Evolutionary conservation across 2,329 filamentous ascomycete genomes (phyloP).

Genomic region (Zymoseptoria crescenta): DNA sequence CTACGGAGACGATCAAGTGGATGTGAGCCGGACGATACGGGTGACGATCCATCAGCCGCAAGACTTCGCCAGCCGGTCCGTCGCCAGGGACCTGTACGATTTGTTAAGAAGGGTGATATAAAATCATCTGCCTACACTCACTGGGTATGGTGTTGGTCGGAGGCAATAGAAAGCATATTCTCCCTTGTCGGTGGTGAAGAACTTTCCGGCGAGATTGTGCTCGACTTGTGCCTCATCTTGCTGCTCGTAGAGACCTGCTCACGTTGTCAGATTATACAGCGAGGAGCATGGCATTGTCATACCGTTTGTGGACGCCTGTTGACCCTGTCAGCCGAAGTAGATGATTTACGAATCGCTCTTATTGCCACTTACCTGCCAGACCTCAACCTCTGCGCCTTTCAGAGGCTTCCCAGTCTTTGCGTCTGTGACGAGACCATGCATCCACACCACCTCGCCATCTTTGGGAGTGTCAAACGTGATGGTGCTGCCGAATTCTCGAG

Average conservation of each 20-base stretch:
- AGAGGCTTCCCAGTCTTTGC: constrained; percentile 57
- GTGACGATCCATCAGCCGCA: constrained; percentile 53
- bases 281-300: background rate
- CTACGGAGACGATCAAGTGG: constrained; percentile 35
- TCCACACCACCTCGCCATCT: constrained; percentile 50
- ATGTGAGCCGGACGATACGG: constrained; percentile 57
- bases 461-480: constrained; percentile 49
- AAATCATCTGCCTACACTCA: background rate
- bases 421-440: constrained; percentile 56
- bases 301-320: constrained; percentile 56
- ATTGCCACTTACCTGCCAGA: constrained; percentile 52
- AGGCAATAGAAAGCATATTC: constrained; percentile 18
- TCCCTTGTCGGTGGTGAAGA: constrained; percentile 49
- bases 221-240: constrained; percentile 64
- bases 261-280: background rate
- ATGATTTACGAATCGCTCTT: background rate
- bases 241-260: constrained; percentile 52
- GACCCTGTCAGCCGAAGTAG: background rate
- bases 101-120: background rate
- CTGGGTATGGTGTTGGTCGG: constrained; percentile 21
- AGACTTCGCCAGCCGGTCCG: constrained; percentile 41
- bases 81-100: constrained; percentile 8
- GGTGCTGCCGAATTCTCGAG: constrained; percentile 59
- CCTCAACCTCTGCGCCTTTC: constrained; percentile 58
- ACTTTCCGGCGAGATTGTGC: constrained; percentile 66